Percentiles rank a stretch among this genome's conserved stretches.
Conservation (phyloP, 192 early-diverging fungal species). For the Paraglomus brasilianum region DNA sequence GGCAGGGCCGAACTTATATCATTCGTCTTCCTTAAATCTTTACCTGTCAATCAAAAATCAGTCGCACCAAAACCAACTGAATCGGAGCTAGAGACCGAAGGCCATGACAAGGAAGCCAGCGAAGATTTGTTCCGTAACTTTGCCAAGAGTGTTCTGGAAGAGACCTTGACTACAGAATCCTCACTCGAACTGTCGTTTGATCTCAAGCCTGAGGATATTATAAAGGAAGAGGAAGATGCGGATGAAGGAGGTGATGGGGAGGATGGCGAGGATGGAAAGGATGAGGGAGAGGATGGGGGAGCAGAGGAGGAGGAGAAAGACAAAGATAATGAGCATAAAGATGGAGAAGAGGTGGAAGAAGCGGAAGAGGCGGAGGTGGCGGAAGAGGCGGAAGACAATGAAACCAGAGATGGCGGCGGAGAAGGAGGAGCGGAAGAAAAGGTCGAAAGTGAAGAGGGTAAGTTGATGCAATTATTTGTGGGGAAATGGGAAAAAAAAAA, state of each 20-base stretch:
- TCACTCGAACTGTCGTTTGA: conserved; percentile 24
- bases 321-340: neutral
- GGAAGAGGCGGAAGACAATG: too few species aligned
- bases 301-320: neutral
- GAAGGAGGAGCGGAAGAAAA: neutral
- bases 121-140: conserved; percentile 27
- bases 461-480: too few species aligned
- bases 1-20: too few species aligned
- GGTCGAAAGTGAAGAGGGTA: neutral
- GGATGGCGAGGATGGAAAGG: neutral
- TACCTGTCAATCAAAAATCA: neutral
- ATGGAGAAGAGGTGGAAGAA: neutral
- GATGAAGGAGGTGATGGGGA: neutral
- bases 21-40: too few species aligned
- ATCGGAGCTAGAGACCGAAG: neutral
- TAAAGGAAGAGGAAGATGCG: neutral
- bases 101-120: conserved; percentile 14
- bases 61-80: conserved; percentile 18
- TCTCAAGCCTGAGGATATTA: conserved; percentile 28
- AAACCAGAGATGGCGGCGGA: conserved; percentile 9
- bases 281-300: neutral
- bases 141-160: conserved; percentile 14
- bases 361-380: too few species aligned
- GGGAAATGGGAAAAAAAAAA: too few species aligned
- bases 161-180: conserved; percentile 9